phyloP scores from a whole-genome alignment of 768 basidiomycete genomes.

The Chalciporus chontae region DNA sequence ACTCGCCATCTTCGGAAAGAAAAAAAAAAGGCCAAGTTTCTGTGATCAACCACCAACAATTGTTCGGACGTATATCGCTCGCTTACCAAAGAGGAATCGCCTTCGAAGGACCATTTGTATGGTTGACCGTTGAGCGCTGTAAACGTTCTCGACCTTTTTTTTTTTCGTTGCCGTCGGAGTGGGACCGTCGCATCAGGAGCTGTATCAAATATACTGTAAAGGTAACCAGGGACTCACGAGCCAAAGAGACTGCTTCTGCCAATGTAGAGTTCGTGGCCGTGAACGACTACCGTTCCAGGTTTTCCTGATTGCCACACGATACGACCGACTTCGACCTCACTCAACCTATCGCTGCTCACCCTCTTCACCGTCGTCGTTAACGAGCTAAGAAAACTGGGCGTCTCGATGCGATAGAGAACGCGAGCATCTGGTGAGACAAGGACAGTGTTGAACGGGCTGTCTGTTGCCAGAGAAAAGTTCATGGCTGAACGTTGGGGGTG shows the following conservation, averaged over 20 bases:
- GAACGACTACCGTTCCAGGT: constrained; percentile 24
- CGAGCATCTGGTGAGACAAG: constrained; percentile 30
- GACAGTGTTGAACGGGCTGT: constrained; percentile 31
- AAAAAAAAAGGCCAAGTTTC: no score
- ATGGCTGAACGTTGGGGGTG: constrained; percentile 12
- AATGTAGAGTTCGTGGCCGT: constrained; percentile 27
- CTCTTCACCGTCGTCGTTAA: constrained; percentile 24
- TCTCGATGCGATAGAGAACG: constrained; percentile 29
- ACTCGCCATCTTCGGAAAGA: constrained; percentile 28
- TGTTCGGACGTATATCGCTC: not conserved
- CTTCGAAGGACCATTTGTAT: constrained; percentile 34
- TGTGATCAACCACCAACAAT: not conserved
- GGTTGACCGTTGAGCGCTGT: constrained; percentile 33
- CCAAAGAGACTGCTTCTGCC: constrained; percentile 26
- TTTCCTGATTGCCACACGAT: constrained; percentile 30
- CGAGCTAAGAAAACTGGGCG: constrained; percentile 14
- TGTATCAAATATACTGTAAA: not conserved
- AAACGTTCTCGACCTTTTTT: constrained; percentile 30
- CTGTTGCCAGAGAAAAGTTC: constrained; percentile 31
- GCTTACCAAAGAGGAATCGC: constrained; percentile 30
- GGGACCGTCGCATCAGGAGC: not conserved
- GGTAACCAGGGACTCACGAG: constrained; percentile 24
- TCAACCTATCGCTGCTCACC: constrained; percentile 22
- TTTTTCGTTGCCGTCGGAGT: not conserved
- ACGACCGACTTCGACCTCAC: constrained; percentile 25